Evolutionary conservation across 495 filamentous ascomycete genomes (phyloP).

Genomic region (Venustampulla echinocandica): DNA sequence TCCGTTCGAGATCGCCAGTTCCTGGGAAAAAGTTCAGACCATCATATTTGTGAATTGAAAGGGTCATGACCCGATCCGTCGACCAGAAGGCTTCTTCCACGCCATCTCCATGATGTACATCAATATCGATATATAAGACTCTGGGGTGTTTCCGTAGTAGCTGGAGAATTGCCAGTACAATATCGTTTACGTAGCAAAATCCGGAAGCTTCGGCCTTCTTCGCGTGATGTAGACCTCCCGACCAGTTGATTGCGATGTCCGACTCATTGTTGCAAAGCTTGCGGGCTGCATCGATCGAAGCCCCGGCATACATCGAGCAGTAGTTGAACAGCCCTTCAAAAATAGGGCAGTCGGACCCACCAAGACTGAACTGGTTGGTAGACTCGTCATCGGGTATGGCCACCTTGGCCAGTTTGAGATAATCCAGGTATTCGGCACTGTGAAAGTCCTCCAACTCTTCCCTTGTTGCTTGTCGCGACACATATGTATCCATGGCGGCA

Average conservation of each 20-base stretch:
- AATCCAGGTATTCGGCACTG: conserved; percentile 80
- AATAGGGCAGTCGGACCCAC: conserved; percentile 84
- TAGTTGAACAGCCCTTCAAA: conserved; percentile 95
- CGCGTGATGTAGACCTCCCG: conserved; percentile 95
- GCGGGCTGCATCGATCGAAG: conserved; percentile 81
- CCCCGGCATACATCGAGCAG: conserved; percentile 86
- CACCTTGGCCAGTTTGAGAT: conserved; percentile 47
- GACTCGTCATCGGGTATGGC: conserved; percentile 33
- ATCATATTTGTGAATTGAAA: conserved; percentile 94
- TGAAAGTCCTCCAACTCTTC: conserved; percentile 88
- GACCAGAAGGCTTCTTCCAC: conserved; percentile 97
- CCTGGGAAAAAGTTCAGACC: conserved; percentile 89
- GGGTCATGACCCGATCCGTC: conserved; percentile 89
- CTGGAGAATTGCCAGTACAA: conserved; percentile 89
- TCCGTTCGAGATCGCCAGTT: conserved; percentile 86
- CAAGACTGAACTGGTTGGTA: conserved; percentile 54
- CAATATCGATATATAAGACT: conserved; percentile 96
- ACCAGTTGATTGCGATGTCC: conserved; percentile 97
- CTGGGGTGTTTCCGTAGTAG: conserved; percentile 79
- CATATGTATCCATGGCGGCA: conserved; percentile 88
- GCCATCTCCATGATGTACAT: conserved; percentile 96
- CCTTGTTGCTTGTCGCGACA: conserved; percentile 68
- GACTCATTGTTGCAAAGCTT: conserved; percentile 79
- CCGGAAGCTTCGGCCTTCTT: conserved; percentile 90
- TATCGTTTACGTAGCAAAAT: conserved; percentile 98